These are phyloP conservation scores for Phlyctochytrium arcticum DNA, from an alignment of 192 early-diverging fungal genomes.

Conservation along the genomic window DNA sequence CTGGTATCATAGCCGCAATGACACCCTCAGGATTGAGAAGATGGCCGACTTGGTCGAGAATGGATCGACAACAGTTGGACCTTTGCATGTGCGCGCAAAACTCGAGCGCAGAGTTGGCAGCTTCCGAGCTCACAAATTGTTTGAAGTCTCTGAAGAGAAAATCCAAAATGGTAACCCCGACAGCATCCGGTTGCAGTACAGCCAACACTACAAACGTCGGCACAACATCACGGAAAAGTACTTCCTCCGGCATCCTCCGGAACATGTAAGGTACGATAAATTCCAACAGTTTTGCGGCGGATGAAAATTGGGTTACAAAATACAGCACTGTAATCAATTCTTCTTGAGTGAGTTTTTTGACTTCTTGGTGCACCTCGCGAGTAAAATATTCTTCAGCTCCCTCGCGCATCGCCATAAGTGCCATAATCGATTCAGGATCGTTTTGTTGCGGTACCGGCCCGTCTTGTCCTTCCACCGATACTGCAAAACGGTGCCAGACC, in stretches of 20 bases:
- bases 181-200: constrained; percentile 25
- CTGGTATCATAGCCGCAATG: constrained; percentile 27
- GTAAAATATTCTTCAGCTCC: constrained; percentile 17
- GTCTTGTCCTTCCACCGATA: constrained; percentile 1
- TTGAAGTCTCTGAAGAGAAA: neutral
- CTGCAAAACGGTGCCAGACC: constrained; percentile 30
- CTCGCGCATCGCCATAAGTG: constrained; percentile 11
- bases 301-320: constrained; percentile 20
- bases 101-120: constrained; percentile 37
- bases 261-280: constrained; percentile 12
- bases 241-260: constrained; percentile 2
- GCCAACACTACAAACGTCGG: constrained; percentile 32
- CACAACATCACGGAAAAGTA: constrained; percentile 23
- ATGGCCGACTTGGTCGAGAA: constrained; percentile 20
- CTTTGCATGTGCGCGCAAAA: constrained; percentile 29
- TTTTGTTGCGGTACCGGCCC: constrained; percentile 10
- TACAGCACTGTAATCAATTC: constrained; percentile 6
- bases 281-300: constrained; percentile 20
- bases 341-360: neutral
- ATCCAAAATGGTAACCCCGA: constrained; percentile 20
- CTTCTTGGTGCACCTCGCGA: neutral
- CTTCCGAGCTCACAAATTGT: constrained; percentile 9
- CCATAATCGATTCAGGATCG: constrained; percentile 7
- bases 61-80: constrained; percentile 24
- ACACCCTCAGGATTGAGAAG: constrained; percentile 28